Conservation (phyloP, 2,329 filamentous ascomycete genomes). For the Colletotrichum tropicicola region DNA sequence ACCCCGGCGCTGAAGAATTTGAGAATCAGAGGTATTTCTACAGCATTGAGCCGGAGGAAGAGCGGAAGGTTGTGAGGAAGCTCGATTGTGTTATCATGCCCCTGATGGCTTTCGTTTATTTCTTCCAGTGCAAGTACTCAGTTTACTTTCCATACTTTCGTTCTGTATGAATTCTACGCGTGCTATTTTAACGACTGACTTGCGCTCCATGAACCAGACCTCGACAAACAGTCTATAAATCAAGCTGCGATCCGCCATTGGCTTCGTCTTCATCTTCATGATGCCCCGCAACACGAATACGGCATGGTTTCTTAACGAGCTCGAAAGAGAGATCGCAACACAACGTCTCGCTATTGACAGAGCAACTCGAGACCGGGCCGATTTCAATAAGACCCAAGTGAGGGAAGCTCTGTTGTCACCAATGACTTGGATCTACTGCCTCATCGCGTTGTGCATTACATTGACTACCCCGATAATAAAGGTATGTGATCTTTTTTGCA, state of each 20-base stretch:
- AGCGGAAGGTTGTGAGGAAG: conserved; percentile 16
- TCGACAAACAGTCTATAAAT: conserved; percentile 30
- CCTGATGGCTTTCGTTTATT: conserved; percentile 31
- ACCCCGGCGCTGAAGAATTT: too few relatives aligned
- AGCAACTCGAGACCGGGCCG: conserved; percentile 24
- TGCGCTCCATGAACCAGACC: not conserved
- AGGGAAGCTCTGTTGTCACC: conserved; percentile 32
- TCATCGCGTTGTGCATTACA: conserved; percentile 35
- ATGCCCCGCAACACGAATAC: conserved; percentile 20
- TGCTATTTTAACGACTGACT: too few relatives aligned
- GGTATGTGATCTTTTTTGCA: not conserved
- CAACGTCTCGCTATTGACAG: conserved; percentile 32
- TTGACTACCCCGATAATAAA: conserved; percentile 35
- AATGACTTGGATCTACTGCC: conserved; percentile 26
- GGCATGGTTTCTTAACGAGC: conserved; percentile 15
- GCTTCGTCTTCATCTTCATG: conserved; percentile 3
- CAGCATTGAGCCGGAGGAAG: conserved; percentile 13
- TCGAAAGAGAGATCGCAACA: conserved; percentile 9
- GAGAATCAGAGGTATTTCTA: too few relatives aligned
- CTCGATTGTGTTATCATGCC: conserved; percentile 30
- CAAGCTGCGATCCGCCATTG: conserved; percentile 9
- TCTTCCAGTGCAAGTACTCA: conserved; percentile 29
- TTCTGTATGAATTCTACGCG: not conserved
- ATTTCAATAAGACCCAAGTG: conserved; percentile 32
- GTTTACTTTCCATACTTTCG: too few relatives aligned